Percentiles rank a stretch among this genome's conserved stretches.
These are phyloP conservation scores for Colletotrichum eleusines DNA, from an alignment of 2,329 filamentous ascomycete genomes.

Conservation along the genomic window DNA sequence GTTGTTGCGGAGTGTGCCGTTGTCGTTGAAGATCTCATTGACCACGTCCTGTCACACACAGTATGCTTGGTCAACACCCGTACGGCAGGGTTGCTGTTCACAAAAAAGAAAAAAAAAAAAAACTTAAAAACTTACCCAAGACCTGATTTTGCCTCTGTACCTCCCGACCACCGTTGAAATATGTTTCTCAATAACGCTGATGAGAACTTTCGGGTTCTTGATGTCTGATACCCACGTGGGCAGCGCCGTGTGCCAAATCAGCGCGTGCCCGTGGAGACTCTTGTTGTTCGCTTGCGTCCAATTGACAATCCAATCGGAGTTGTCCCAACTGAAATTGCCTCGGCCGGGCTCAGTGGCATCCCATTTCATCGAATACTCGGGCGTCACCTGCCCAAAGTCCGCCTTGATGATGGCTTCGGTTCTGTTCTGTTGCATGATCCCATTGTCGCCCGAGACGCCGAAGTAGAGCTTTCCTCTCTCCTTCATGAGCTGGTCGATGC, in stretches of 20 bases:
- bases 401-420: constrained; percentile 66
- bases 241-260: constrained; percentile 73
- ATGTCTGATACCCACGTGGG: constrained; percentile 70
- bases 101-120: no score
- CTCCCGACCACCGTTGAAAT: constrained; percentile 67
- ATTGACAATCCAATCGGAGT: constrained; percentile 69
- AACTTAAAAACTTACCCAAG: constrained; percentile 60
- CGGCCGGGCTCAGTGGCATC: constrained; percentile 63
- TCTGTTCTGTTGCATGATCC: constrained; percentile 61
- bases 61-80: not conserved
- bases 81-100: not conserved
- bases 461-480: constrained; percentile 75
- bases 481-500: constrained; percentile 68
- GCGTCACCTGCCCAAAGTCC: constrained; percentile 75
- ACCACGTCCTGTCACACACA: constrained; percentile 69
- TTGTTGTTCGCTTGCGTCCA: constrained; percentile 68
- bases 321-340: constrained; percentile 66
- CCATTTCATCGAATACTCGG: constrained; percentile 81
- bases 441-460: constrained; percentile 68
- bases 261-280: constrained; percentile 73
- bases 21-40: constrained; percentile 74
- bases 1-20: constrained; percentile 68
- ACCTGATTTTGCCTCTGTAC: constrained; percentile 73
- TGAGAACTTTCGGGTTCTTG: constrained; percentile 63
- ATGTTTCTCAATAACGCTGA: constrained; percentile 69